A percentile compares a stretch with the other conserved stretches of the same genome.
phyloP scores from a whole-genome alignment of 768 basidiomycete species.

The Pleurotus tuoliensis region DNA sequence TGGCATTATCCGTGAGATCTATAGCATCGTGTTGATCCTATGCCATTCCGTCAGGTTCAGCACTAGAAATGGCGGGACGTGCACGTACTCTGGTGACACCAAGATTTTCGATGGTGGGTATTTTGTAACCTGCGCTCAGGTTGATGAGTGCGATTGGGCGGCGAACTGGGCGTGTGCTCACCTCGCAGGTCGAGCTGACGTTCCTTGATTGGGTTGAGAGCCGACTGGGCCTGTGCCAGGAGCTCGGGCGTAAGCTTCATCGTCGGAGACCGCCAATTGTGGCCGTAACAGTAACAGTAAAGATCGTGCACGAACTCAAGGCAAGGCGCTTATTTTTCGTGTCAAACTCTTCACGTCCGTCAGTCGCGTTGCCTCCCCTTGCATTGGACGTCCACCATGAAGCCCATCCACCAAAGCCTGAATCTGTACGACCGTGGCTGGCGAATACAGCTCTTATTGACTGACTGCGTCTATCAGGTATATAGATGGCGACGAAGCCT shows the following conservation, averaged over 20 bases:
- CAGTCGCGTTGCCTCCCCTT: constrained; percentile 14
- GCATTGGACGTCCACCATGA: constrained; percentile 46
- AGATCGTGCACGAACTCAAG: constrained; percentile 5
- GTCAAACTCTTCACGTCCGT: constrained; percentile 41
- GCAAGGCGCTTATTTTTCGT: constrained; percentile 16
- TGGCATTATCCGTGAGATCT: constrained; percentile 90
- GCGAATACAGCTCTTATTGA: constrained; percentile 1
- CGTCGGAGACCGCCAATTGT: constrained; percentile 24
- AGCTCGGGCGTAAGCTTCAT: constrained; percentile 97
- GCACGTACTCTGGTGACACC: constrained; percentile 79
- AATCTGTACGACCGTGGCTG: constrained; percentile 47
- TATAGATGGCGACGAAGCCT: constrained; percentile 66
- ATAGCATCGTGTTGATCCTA: constrained; percentile 94
- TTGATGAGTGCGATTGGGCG: constrained; percentile 17
- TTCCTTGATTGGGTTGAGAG: constrained; percentile 81
- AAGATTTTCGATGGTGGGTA: constrained; percentile 93
- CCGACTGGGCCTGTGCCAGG: constrained; percentile 74
- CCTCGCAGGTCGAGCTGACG: constrained; percentile 91
- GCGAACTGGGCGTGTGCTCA: constrained; percentile 25
- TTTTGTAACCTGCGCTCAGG: constrained; percentile 72
- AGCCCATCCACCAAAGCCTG: constrained; percentile 66
- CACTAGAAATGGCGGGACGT: constrained; percentile 11
- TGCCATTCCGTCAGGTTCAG: constrained; percentile 12
- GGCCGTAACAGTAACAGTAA: background rate
- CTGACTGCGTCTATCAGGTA: constrained; percentile 42